These are phyloP conservation scores for Draba incana DNA, from an alignment of 345 rosid species.

Conservation along the genomic window DNA sequence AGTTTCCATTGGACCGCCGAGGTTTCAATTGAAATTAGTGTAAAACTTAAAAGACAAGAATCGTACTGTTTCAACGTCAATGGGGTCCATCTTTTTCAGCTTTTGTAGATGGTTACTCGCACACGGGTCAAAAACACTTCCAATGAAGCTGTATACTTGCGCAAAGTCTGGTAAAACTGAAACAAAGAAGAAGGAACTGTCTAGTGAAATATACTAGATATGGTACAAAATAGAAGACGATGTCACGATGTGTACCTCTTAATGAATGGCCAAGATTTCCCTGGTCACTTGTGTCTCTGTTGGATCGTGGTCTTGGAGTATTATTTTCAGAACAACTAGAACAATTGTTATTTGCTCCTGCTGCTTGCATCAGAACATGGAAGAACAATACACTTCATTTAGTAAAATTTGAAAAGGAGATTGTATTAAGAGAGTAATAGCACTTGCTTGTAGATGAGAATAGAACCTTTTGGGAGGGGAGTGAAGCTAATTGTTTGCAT, in stretches of 20 bases:
- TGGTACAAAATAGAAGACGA: background rate
- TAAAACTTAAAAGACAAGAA: constrained; percentile 25
- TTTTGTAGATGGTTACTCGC: constrained; percentile 72
- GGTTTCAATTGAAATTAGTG: constrained; percentile 12
- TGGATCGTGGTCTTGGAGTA: constrained; percentile 51
- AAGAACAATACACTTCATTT: background rate
- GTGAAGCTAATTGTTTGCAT: constrained; percentile 53
- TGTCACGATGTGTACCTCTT: constrained; percentile 52
- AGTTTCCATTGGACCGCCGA: constrained; percentile 5
- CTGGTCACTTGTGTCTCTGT: constrained; percentile 51
- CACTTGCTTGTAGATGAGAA: constrained; percentile 9
- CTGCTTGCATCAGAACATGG: constrained; percentile 27
- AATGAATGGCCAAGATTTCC: constrained; percentile 56
- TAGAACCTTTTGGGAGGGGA: constrained; percentile 50
- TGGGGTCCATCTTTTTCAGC: constrained; percentile 86
- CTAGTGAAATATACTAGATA: constrained; percentile 12
- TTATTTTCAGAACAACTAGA: constrained; percentile 76
- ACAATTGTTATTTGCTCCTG: constrained; percentile 55
- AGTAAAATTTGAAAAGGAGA: constrained; percentile 1
- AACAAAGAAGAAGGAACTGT: constrained; percentile 31
- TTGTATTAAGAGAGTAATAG: background rate
- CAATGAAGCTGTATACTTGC: constrained; percentile 85
- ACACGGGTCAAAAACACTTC: constrained; percentile 82
- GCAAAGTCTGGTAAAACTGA: constrained; percentile 87
- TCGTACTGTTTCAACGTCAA: constrained; percentile 88